Evolutionary conservation across 179 eudicot genomes (phyloP).

Genomic region (Pouteria campechiana): DNA sequence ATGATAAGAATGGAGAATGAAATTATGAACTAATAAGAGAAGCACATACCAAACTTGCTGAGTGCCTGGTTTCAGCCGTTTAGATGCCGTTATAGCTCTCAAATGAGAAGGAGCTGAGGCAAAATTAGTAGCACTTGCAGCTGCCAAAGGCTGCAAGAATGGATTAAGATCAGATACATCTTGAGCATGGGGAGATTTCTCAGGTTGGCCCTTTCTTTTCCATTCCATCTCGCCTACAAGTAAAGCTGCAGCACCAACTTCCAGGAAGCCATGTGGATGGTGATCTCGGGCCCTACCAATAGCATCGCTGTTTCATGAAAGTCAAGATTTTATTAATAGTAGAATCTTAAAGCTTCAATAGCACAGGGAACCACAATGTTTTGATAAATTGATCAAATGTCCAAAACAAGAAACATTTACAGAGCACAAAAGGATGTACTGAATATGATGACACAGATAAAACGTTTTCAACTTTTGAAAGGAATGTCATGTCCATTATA

Average conservation of each 20-base stretch:
- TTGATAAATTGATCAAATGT: too few relatives aligned
- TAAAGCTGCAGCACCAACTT: constrained; percentile 95
- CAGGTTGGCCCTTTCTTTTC: constrained; percentile 62
- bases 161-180: constrained; percentile 96
- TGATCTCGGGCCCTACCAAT: constrained; percentile 41
- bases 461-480: too few relatives aligned
- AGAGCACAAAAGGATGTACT: too few relatives aligned
- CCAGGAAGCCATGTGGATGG: constrained; percentile 62
- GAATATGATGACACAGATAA: too few relatives aligned
- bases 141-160: constrained; percentile 83
- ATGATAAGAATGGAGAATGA: not conserved
- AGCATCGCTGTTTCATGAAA: constrained; percentile 46
- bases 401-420: not conserved
- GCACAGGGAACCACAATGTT: not conserved
- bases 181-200: constrained; percentile 69
- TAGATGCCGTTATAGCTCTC: constrained; percentile 87
- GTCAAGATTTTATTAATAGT: constrained; percentile 6
- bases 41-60: constrained; percentile 71
- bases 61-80: constrained; percentile 71
- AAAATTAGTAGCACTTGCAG: constrained; percentile 63
- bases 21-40: constrained; percentile 3
- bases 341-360: constrained; percentile 3
- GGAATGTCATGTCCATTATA: too few relatives aligned
- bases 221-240: constrained; percentile 84
- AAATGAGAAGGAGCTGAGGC: constrained; percentile 83